These are phyloP conservation scores for Nannochloropsis gaditana DNA, from an alignment of 108 stramenopile genomes.

Conservation along the genomic window DNA sequence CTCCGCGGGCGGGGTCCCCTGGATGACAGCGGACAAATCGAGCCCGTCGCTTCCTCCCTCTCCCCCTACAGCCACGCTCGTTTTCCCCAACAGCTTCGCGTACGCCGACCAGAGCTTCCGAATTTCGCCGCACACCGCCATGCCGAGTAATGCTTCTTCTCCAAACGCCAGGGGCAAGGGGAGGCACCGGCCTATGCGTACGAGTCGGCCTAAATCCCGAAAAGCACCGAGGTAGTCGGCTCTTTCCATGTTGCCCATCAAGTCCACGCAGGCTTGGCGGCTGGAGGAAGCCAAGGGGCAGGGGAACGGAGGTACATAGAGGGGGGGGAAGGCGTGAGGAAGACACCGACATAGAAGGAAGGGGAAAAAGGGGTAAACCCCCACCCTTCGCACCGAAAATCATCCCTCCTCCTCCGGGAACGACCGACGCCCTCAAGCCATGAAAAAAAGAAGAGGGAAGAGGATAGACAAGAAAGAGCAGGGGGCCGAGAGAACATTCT, in stretches of 20 bases:
- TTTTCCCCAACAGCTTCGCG: not conserved
- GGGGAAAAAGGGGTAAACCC: not conserved
- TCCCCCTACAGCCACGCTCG: conserved; percentile 3
- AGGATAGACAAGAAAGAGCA: not conserved
- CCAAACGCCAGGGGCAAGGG: not conserved
- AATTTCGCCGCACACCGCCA: not conserved
- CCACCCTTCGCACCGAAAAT: no score
- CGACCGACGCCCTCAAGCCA: no score
- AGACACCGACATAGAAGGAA: not conserved
- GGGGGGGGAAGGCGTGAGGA: not conserved
- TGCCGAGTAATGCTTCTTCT: not conserved
- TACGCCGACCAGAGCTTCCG: not conserved
- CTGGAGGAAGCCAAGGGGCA: no score
- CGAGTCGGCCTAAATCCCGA: not conserved
- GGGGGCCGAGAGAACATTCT: no score
- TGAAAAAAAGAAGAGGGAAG: not conserved
- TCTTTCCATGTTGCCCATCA: conserved; percentile 15
- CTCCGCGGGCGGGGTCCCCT: not conserved
- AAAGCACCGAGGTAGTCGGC: not conserved
- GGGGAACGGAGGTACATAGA: not conserved
- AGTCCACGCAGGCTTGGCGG: not conserved
- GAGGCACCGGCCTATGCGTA: not conserved
- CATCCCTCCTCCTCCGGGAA: no score
- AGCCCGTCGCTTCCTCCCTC: not conserved
- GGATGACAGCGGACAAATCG: not conserved